Base-by-base conservation (phyloP, 2,329 filamentous ascomycete genomes). In the Exutisphaerella laricina region DNA sequence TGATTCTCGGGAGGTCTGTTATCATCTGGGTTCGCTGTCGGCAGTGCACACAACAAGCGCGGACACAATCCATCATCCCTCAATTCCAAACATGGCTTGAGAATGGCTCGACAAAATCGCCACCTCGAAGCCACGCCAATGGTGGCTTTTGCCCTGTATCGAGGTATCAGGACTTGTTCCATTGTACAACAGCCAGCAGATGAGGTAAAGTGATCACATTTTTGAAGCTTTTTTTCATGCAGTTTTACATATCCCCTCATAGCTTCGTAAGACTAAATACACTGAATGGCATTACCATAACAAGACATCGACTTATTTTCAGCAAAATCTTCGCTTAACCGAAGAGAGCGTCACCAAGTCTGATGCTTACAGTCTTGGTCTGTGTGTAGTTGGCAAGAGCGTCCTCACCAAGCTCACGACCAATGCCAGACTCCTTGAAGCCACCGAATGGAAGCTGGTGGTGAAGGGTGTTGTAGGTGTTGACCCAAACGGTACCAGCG, bases 391-490 rank as follows among this genome's bases (percentile, higher is more conserved):
- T 72, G 40, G 69, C 69, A 14, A 73, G 58, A 25, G 70, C 70
- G 22, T 67, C 68, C 67, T 73, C 70, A 46, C 70, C 70, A 32
- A 73, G 57, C 59, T 73, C 70, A 51, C 70, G 69, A 20, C 70
- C 70, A 34, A 72, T 66, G 56, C 70, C 71, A 13, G 53, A 66
- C 64, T 72, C 67, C 62, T 73, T 73, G 60, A 62, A 73, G 4
- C 71, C 71, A 48, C 71, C 71, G 57, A 74, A 74, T 23, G 77
- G 77, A 49, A 84, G 57, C 56, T 80, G 73, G 67, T 80, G 78
- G 64, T 84, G 78, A 1, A 92, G 69, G 49, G 80, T 70, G 68
- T 92, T 94, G 70, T 90, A 81, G 46, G 71, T 71, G 70, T 82
- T 82, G 56, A 82, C 74, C 52, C 77, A 80, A 49, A 81, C 77